Percentiles rank a stretch among this genome's conserved stretches.
These are phyloP conservation scores for Trichaptum fuscoviolaceum DNA, from an alignment of 768 basidiomycete species.

Conservation along the genomic window DNA sequence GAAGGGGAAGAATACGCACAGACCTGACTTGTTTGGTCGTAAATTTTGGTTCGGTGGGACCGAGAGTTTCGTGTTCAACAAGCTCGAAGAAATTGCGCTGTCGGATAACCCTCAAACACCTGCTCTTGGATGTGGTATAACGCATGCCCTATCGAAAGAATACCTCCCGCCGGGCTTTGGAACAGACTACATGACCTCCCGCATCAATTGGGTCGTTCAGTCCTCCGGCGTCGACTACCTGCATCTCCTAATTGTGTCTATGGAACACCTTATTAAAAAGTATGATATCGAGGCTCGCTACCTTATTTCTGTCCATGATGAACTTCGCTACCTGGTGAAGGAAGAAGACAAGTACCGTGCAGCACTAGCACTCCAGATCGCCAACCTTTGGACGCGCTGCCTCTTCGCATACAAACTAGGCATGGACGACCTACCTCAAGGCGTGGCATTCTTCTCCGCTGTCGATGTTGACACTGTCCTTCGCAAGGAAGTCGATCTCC, in stretches of 20 bases:
- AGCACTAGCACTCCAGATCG: conserved; percentile 88
- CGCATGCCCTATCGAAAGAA: conserved; percentile 86
- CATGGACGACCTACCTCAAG: conserved; percentile 93
- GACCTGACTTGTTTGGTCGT: conserved; percentile 64
- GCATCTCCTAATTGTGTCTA: conserved; percentile 91
- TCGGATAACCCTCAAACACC: conserved; percentile 87
- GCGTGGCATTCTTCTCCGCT: conserved; percentile 95
- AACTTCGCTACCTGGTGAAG: conserved; percentile 87
- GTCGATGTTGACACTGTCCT: conserved; percentile 90
- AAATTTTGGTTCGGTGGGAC: conserved; percentile 97
- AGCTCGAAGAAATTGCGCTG: conserved; percentile 89
- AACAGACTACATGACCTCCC: conserved; percentile 87
- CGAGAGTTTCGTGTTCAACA: conserved; percentile 97
- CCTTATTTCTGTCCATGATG: conserved; percentile 95
- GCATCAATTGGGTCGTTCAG: conserved; percentile 99
- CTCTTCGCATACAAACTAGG: conserved; percentile 90
- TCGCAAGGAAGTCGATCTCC: conserved; percentile 94
- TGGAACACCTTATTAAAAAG: conserved; percentile 78
- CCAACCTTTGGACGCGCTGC: conserved; percentile 92
- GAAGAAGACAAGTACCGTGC: conserved; percentile 90
- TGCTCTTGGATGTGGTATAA: conserved; percentile 90
- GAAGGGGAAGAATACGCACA: conserved; percentile 85
- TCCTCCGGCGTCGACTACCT: conserved; percentile 98
- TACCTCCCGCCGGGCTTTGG: conserved; percentile 79
- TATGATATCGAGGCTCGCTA: conserved; percentile 89